phyloP scores from a whole-genome alignment of 140 eudicot genomes.

The Erigeron philadelphicus region DNA sequence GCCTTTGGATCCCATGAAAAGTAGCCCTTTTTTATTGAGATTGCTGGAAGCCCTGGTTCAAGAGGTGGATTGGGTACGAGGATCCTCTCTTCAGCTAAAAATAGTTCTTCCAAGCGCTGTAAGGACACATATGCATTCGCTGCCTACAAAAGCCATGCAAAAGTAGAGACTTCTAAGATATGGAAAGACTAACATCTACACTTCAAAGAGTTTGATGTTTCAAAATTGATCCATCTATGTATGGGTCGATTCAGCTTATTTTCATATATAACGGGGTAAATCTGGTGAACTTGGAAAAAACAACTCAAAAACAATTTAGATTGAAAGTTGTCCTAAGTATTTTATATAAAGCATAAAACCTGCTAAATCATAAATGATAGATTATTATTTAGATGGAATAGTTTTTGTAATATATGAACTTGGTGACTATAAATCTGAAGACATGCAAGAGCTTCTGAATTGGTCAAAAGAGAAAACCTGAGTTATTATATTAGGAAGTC shows the following conservation, averaged over 20 bases:
- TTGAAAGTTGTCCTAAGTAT: neutral
- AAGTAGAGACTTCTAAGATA: neutral
- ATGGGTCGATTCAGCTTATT: neutral
- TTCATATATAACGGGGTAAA: neutral
- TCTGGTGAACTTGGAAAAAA: neutral
- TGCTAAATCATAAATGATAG: neutral
- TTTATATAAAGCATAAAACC: neutral
- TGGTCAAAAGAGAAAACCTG: slow-evolving; percentile 43
- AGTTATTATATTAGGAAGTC: slow-evolving; percentile 81
- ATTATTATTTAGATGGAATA: neutral
- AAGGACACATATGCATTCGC: slow-evolving; percentile 85
- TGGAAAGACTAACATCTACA: neutral
- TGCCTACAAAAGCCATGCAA: slow-evolving; percentile 45
- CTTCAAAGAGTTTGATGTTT: neutral
- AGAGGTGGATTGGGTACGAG: slow-evolving; percentile 79
- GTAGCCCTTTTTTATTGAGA: slow-evolving; percentile 74
- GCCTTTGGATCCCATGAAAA: slow-evolving; percentile 90
- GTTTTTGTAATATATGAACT: neutral
- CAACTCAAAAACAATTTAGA: neutral
- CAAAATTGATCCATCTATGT: neutral
- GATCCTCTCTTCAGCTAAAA: slow-evolving; percentile 69
- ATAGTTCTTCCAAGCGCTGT: slow-evolving; percentile 77
- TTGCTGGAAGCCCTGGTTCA: slow-evolving; percentile 68
- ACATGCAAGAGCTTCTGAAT: slow-evolving; percentile 6
- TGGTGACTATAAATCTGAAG: slow-evolving; percentile 11